Evolutionary conservation across 192 early-diverging fungal genomes (phyloP).

Genomic region (Jimgerdemannia lactiflua): DNA sequence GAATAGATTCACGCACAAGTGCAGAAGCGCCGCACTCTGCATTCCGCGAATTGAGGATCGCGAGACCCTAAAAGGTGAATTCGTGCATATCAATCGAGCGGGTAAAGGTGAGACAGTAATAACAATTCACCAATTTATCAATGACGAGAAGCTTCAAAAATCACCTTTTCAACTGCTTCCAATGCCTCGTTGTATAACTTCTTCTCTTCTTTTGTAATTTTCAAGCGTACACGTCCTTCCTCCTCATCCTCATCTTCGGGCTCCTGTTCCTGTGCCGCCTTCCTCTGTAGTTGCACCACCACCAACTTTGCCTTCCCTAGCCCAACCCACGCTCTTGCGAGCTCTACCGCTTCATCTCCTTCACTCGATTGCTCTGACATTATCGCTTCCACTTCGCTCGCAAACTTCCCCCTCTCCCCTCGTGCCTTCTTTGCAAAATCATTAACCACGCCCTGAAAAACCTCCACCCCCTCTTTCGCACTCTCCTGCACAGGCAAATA

Average conservation of each 20-base stretch:
- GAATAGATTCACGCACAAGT: slow-evolving; percentile 26
- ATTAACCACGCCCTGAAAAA: slow-evolving; percentile 9
- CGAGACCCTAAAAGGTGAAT: background rate
- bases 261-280: background rate
- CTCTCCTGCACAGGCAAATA: slow-evolving; percentile 25
- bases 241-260: background rate
- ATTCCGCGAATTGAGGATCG: background rate
- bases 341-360: background rate
- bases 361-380: background rate
- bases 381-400: background rate
- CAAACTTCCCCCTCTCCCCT: background rate
- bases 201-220: background rate
- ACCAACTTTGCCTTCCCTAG: slow-evolving; percentile 1
- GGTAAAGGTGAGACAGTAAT: too few relatives aligned
- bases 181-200: background rate
- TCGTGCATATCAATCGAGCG: background rate
- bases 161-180: background rate
- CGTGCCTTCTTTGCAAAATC: background rate
- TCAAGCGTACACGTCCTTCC: background rate
- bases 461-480: slow-evolving; percentile 24
- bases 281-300: background rate
- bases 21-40: background rate
- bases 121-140: too few relatives aligned
- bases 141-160: too few relatives aligned
- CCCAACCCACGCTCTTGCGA: background rate